Base-by-base conservation (phyloP, 345 rosid genomes). In the Salix caprea region DNA sequence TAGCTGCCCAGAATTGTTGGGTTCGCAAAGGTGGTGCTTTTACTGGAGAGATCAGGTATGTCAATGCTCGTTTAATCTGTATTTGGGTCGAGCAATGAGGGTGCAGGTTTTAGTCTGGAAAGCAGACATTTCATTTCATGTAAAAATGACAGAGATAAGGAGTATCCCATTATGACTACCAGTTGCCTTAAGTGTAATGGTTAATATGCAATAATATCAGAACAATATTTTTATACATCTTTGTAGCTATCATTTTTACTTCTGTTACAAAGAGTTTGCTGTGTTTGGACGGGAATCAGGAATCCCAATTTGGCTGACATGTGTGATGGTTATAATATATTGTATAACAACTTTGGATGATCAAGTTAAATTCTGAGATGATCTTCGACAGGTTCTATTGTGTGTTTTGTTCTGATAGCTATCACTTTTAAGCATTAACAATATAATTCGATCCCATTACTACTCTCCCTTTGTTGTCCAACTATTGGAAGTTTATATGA, bases 1-100 rank as follows among this genome's bases (percentile, higher is more conserved):
- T 91, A 4, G 90, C 92, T 2, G 93, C 93, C 6, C 93, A 90
- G 60, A 90, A 90, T 76, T 88, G 91, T 36, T 91, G 96, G 93
- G 89, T 86, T 71, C 86, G 88, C 70, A 91, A 86, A 78, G 93
- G 93, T 5, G 93, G 92, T 50, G 93, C 93, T 70, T 89, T 85
- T 73, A 88, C 96, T 0, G 92, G 93, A 69, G 93, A 91, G 79
- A 74, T 91, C 68, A 88, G 93, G 96, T 89, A 71, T 75, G 88
- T 12, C 64, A 58, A 58, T 58, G 26, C 62, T 58, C 14, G 28
- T 58, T 58, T 58, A 58, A 58, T 58, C 62, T 58, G 14, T 58
- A 58, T 9, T 58, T 58, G 28, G 62, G 28, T 58, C 62, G 23
- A 58, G n/a, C 62, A 26, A 58, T 23, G 24, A n/a, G 11, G 62